These are phyloP conservation scores for Xeromyces bisporus DNA, from an alignment of 495 filamentous ascomycete genomes.

Conservation along the genomic window DNA sequence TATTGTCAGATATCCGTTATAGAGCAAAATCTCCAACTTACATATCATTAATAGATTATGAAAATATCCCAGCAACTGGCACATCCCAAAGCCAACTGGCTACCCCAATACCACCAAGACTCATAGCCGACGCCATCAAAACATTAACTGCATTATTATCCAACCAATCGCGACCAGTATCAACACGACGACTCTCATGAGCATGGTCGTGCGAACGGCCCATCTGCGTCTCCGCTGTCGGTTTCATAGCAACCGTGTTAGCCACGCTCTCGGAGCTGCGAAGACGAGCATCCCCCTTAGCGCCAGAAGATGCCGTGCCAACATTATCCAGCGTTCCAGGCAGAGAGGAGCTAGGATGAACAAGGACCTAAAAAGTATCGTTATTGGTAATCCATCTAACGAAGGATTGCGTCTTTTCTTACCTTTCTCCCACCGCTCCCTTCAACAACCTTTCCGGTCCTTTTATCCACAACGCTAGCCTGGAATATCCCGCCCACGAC, in stretches of 20 bases:
- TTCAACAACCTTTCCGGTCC: constrained; percentile 76
- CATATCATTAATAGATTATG: too few species aligned
- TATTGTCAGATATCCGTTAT: too few species aligned
- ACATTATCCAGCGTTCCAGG: constrained; percentile 1
- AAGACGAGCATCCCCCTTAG: constrained; percentile 1
- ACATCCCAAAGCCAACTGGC: constrained; percentile 26
- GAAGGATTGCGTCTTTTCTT: too few species aligned
- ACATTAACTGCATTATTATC: constrained; percentile 94
- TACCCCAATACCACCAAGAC: constrained; percentile 55
- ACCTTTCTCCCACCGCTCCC: constrained; percentile 72
- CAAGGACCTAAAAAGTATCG: constrained; percentile 27
- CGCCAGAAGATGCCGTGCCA: neutral
- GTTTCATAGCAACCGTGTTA: constrained; percentile 18
- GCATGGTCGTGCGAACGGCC: constrained; percentile 14
- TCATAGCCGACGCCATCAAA: constrained; percentile 72
- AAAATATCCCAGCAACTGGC: too few species aligned
- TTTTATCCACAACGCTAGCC: constrained; percentile 67
- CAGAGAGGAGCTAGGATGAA: constrained; percentile 18
- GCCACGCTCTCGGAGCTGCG: constrained; percentile 16
- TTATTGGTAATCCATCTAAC: too few species aligned
- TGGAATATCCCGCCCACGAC: constrained; percentile 75
- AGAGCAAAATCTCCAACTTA: too few species aligned
- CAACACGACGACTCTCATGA: constrained; percentile 52
- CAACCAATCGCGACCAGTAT: constrained; percentile 57
- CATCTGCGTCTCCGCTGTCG: constrained; percentile 5